Evolutionary conservation across 306 rosid genomes (phyloP), one percentile per base, ranked within the genome.

Genomic region (Quercus dentata): DNA sequence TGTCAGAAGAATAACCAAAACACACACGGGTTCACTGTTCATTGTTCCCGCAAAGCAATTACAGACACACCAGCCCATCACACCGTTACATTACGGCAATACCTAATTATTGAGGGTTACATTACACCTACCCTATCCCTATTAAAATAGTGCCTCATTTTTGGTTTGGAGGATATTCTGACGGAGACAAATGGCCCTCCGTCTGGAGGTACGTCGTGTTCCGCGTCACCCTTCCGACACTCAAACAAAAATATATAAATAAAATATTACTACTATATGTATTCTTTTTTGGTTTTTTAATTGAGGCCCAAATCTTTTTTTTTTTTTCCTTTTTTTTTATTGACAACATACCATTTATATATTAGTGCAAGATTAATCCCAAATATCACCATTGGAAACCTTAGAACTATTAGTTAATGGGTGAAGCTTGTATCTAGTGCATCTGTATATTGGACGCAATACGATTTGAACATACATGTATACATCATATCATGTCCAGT

Each of bases 401-500:
- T 41, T 8, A 8, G 11, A 8, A 41, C 0, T 41, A 8, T 41
- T 41, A 41, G 46, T 41, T 8, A 41, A 41, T 2, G 46, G 11
- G 46, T 41, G 12, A 8, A 41, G 0, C 3, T 41, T 38, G 46
- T 38, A 0, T 38, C 0, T 0, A 8, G 1, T 38, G 3, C 0
- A 38, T 38, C 0, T 7, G 0, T n/a, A 8, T 0, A 8, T 8
- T 38, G 1, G 11, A 38, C 11, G 7, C 3, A 0, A 38, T 38
- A n/a, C 0, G 3, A 2, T 7, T 38, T 1, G 0, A 38, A 1
- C 11, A 38, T 35, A 6, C 11, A 0, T 38, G 3, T 7, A 0
- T 38, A 7, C 0, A 2, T 7, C 0, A 8, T 38, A 38, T 38
- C 0, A 0, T 38, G 0, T 38, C 46, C 0, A 38, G 3, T 8